A percentile compares a stretch with the other conserved stretches of the same genome.
Conservation (phyloP, 768 basidiomycete species). For the Russula ochroleuca region DNA sequence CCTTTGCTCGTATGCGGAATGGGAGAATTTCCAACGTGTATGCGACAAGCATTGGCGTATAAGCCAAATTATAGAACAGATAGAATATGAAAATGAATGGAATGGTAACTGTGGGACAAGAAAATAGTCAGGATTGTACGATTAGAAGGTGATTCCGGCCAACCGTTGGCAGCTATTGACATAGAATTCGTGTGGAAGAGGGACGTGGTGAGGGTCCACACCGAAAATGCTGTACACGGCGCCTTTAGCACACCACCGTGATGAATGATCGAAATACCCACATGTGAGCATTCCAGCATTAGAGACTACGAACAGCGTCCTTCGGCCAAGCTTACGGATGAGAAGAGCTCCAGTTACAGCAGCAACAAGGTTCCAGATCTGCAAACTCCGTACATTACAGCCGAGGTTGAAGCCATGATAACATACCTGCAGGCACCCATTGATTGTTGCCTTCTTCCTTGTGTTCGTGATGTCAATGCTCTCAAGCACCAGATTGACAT, state of each 20-base stretch:
- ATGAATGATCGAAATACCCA: slow-evolving; percentile 31
- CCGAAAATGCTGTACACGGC: slow-evolving; percentile 42
- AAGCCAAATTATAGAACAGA: slow-evolving; percentile 62
- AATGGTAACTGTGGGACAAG: slow-evolving; percentile 45
- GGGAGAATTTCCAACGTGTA: slow-evolving; percentile 78
- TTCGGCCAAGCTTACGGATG: slow-evolving; percentile 63
- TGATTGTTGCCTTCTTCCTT: slow-evolving; percentile 55
- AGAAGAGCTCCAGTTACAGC: slow-evolving; percentile 58
- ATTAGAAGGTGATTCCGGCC: neutral
- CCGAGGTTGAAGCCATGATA: neutral
- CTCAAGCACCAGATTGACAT: slow-evolving; percentile 63
- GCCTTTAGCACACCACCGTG: neutral
- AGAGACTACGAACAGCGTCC: slow-evolving; percentile 62
- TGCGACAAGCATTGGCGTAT: slow-evolving; percentile 63
- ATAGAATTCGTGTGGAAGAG: slow-evolving; percentile 35
- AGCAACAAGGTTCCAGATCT: slow-evolving; percentile 61
- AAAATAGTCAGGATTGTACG: neutral
- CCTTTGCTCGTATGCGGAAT: slow-evolving; percentile 73
- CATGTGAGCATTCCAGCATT: slow-evolving; percentile 56
- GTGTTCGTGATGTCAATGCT: slow-evolving; percentile 56
- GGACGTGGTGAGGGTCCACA: slow-evolving; percentile 51
- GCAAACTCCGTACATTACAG: neutral
- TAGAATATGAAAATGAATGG: slow-evolving; percentile 61
- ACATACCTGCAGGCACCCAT: slow-evolving; percentile 54
- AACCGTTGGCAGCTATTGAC: slow-evolving; percentile 36